Evolutionary conservation across 1,139 yeast genomes (phyloP).

Genomic region (Taphrina flavorubra): DNA sequence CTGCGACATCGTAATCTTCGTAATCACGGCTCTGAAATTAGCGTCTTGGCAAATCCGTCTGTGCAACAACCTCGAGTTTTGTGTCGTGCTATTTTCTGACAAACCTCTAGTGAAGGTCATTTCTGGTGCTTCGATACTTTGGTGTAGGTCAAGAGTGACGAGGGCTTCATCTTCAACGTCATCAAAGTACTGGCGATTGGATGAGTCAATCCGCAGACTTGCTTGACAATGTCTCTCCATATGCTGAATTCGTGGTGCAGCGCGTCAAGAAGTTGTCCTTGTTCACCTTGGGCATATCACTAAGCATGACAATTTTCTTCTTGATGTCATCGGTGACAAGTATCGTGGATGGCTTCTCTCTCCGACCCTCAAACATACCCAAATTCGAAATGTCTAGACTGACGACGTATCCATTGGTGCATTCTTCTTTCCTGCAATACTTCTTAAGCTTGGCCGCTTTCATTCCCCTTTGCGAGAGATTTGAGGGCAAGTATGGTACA

Average conservation of each 20-base stretch:
- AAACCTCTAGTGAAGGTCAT: too few relatives aligned
- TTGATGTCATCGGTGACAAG: conserved; percentile 21
- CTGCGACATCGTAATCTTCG: too few relatives aligned
- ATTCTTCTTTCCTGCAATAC: conserved; percentile 67
- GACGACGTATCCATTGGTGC: conserved; percentile 78
- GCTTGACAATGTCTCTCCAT: conserved; percentile 28
- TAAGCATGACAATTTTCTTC: conserved; percentile 28
- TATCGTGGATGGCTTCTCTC: conserved; percentile 24
- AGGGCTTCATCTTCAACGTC: not conserved
- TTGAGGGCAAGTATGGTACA: conserved; percentile 81
- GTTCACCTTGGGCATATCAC: conserved; percentile 17
- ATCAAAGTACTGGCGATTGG: not conserved
- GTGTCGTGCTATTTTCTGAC: too few relatives aligned
- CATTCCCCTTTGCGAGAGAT: conserved; percentile 64
- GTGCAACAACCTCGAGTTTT: too few relatives aligned
- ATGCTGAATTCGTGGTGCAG: conserved; percentile 7
- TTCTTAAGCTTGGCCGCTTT: conserved; percentile 66
- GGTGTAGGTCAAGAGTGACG: too few relatives aligned
- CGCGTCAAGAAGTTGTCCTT: conserved; percentile 31
- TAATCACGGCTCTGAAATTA: too few relatives aligned
- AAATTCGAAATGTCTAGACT: conserved; percentile 58
- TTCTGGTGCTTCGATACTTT: too few relatives aligned
- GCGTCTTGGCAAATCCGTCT: too few relatives aligned
- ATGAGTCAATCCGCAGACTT: conserved; percentile 24
- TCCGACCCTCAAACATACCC: conserved; percentile 27